phyloP scores from a whole-genome alignment of 2,329 filamentous ascomycete species.

The Xylaria sp. region DNA sequence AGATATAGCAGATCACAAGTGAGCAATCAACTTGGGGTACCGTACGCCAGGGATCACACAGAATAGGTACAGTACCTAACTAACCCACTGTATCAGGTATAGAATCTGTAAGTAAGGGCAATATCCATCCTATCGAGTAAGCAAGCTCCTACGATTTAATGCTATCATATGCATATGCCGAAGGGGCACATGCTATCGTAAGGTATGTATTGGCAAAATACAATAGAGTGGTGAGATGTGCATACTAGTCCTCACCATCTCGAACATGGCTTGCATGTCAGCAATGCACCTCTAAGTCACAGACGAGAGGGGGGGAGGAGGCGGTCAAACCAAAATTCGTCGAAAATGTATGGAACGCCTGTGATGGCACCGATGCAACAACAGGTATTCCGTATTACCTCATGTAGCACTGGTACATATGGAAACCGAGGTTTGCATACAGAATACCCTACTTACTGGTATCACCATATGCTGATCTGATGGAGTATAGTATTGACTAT shows the following conservation, averaged over 20 bases:
- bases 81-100: too few species aligned
- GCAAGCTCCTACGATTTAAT: background rate
- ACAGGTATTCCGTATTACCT: constrained; percentile 12
- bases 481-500: background rate
- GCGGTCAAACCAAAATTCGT: constrained; percentile 24
- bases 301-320: constrained; percentile 19
- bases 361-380: constrained; percentile 14
- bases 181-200: constrained; percentile 8
- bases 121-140: background rate
- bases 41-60: background rate
- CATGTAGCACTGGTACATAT: constrained; percentile 16
- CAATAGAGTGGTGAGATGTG: constrained; percentile 21
- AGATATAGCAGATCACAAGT: background rate
- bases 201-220: constrained; percentile 10
- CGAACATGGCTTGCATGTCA: constrained; percentile 39
- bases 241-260: constrained; percentile 27
- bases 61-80: background rate
- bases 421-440: constrained; percentile 8
- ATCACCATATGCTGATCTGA: constrained; percentile 29
- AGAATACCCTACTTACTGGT: background rate
- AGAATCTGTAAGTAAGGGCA: too few species aligned
- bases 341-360: constrained; percentile 1
- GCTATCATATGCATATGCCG: constrained; percentile 26
- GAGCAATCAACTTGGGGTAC: background rate
- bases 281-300: constrained; percentile 34